Conservation (phyloP, 768 basidiomycete genomes). For the Termitomyces sp. region DNA sequence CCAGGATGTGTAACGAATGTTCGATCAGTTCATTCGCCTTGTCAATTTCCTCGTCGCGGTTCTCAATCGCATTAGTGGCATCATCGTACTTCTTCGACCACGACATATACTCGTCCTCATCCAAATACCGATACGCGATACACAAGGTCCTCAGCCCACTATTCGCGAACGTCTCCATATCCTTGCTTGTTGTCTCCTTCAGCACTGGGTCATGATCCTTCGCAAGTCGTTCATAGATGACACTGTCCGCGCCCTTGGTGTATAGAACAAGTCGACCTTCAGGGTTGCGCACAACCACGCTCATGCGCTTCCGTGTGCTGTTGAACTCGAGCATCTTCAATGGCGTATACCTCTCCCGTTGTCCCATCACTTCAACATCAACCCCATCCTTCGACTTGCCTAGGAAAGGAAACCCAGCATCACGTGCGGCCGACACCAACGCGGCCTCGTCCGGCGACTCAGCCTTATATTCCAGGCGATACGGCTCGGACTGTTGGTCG, state of each 20-base stretch:
- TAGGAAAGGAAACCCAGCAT: slow-evolving; percentile 91
- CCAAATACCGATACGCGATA: slow-evolving; percentile 75
- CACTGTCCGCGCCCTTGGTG: slow-evolving; percentile 96
- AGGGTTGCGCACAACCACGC: slow-evolving; percentile 81
- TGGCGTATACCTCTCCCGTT: slow-evolving; percentile 74
- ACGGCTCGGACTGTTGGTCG: slow-evolving; percentile 57
- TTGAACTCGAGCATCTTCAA: slow-evolving; percentile 91
- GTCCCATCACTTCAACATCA: slow-evolving; percentile 91
- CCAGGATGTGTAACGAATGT: slow-evolving; percentile 77
- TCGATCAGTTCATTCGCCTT: slow-evolving; percentile 84
- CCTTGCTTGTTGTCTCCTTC: slow-evolving; percentile 75
- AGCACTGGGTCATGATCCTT: slow-evolving; percentile 67
- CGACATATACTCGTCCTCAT: slow-evolving; percentile 77
- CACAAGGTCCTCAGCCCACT: slow-evolving; percentile 89
- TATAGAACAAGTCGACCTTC: slow-evolving; percentile 82
- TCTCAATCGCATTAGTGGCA: slow-evolving; percentile 70
- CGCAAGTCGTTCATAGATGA: slow-evolving; percentile 86
- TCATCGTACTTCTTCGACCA: slow-evolving; percentile 84
- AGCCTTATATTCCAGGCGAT: slow-evolving; percentile 83
- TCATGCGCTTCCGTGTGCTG: slow-evolving; percentile 94
- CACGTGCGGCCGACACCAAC: slow-evolving; percentile 86
- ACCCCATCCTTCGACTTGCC: slow-evolving; percentile 67
- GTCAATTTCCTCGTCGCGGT: slow-evolving; percentile 90
- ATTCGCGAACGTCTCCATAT: slow-evolving; percentile 95
- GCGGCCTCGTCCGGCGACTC: slow-evolving; percentile 97